Percentiles rank a stretch among this genome's conserved stretches.
phyloP scores from a whole-genome alignment of 257 asterid genomes.

The Linderniella brevidens region DNA sequence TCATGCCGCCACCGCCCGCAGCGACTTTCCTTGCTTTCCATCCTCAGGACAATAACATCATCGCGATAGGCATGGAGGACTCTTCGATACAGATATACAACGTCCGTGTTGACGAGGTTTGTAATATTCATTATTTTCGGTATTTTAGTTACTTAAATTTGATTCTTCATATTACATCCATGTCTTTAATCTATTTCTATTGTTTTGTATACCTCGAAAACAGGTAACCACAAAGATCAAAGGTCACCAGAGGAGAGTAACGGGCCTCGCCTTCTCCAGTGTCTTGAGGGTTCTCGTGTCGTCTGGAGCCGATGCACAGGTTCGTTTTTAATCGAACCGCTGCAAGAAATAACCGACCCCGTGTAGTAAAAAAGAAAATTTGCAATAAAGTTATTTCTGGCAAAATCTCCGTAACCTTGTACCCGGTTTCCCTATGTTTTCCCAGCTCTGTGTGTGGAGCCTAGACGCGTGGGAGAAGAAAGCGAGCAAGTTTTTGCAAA shows the following conservation, averaged over 20 bases:
- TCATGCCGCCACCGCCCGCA: conserved; percentile 61
- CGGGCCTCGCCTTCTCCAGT: conserved; percentile 65
- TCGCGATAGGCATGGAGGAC: conserved; percentile 72
- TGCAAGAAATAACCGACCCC: no score
- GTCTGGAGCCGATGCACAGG: conserved; percentile 68
- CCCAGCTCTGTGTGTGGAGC: conserved; percentile 53
- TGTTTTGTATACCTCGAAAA: no score
- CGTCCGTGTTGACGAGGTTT: conserved; percentile 43
- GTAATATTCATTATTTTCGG: no score
- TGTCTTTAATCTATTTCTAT: no score
- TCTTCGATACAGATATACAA: conserved; percentile 39
- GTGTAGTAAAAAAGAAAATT: background rate
- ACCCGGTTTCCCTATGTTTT: conserved; percentile 15
- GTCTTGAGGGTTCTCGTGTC: conserved; percentile 42
- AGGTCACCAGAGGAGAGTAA: conserved; percentile 55
- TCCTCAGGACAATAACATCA: conserved; percentile 48
- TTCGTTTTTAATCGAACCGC: background rate
- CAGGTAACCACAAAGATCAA: conserved; percentile 37
- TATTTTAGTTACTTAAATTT: no score
- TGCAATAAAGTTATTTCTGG: background rate
- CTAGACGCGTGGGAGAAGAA: conserved; percentile 45
- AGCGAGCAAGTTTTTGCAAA: conserved; percentile 24
- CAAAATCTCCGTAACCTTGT: conserved; percentile 1
- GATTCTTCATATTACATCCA: no score
- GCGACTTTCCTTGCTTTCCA: conserved; percentile 52